Base-by-base conservation (phyloP, 306 rosid genomes). In the Inga leiocalycina region DNA sequence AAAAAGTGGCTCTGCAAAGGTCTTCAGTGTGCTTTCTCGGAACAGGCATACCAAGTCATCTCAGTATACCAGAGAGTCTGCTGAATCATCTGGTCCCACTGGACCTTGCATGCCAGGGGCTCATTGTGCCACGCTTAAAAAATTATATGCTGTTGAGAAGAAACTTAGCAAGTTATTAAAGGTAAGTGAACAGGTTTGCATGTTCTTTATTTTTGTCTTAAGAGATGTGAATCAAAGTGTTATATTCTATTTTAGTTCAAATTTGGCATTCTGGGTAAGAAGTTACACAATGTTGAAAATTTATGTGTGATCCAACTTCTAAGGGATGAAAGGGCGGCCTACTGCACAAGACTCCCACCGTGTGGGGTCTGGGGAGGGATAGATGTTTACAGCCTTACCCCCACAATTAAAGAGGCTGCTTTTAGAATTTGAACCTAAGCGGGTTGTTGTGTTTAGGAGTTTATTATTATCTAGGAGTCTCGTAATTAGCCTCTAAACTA, bases 71-170 rank as follows among this genome's bases (percentile, higher is more conserved):
- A 89, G 79, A 87, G 97, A 89, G 72, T 76, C 76, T n/a, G 88
- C 62, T 54, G 91, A 81, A 62, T 57, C 52, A 74, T 70, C 83
- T 83, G 82, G 89, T 84, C 81, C 89, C 57, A 85, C 81, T 68
- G 98, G 88, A 82, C 97, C 99, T 54, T 96, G 98, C 88, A 90
- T 72, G 91, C 98, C 97, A 14, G 99, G 98, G 82, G 98, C 97
- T 87, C 98, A 96, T 88, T 92, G 93, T 80, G 74, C 88, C 78
- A 94, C 99, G 69, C 97, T 96, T 51, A 83, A 85, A 83, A 96
- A 87, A 34, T 84, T 96, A 80, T 89, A 87, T 79, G 91, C 81
- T 0, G 93, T 88, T 34, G 99, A 96, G 83, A 87, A 86, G 89
- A 91, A 80, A 78, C 97, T 96, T 85, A 91, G 82, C 86, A 88